A percentile compares a stretch with the other conserved stretches of the same genome.
Conservation (phyloP, 805 yeast genomes). For the Pichia ethanolica region DNA sequence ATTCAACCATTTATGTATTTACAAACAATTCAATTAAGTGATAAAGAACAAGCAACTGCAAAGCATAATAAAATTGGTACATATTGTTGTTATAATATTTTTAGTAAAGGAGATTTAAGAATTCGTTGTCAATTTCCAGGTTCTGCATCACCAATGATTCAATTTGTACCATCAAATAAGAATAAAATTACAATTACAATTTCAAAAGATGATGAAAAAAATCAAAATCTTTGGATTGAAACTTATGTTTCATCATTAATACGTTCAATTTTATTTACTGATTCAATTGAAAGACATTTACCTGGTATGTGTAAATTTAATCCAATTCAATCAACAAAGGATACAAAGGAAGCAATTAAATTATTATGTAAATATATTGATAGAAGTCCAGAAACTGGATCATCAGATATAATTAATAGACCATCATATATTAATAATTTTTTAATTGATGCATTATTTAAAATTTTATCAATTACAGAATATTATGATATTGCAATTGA, state of each 20-base stretch:
- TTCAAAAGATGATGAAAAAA: slow-evolving; percentile 47
- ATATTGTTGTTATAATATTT: slow-evolving; percentile 65
- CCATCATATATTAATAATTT: slow-evolving; percentile 39
- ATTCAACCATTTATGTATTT: slow-evolving; percentile 51
- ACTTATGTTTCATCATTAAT: slow-evolving; percentile 50
- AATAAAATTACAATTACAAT: slow-evolving; percentile 12
- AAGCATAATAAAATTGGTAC: slow-evolving; percentile 37
- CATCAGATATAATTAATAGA: slow-evolving; percentile 27
- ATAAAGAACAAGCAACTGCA: slow-evolving; percentile 18
- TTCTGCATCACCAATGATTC: slow-evolving; percentile 27
- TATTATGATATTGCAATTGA: slow-evolving; percentile 34
- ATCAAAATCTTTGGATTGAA: slow-evolving; percentile 50
- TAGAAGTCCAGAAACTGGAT: slow-evolving; percentile 41
- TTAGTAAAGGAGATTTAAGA: slow-evolving; percentile 66
- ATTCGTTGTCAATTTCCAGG: slow-evolving; percentile 55
- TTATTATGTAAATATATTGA: slow-evolving; percentile 39
- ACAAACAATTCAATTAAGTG: slow-evolving; percentile 38
- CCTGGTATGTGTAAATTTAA: slow-evolving; percentile 53
- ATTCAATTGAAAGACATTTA: slow-evolving; percentile 45
- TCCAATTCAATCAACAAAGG: slow-evolving; percentile 29
- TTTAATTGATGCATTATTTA: slow-evolving; percentile 43
- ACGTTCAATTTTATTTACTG: slow-evolving; percentile 45
- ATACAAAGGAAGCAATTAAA: slow-evolving; percentile 31
- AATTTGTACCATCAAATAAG: slow-evolving; percentile 46
- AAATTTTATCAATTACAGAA: slow-evolving; percentile 33